Evolutionary conservation across 2,329 filamentous ascomycete species (phyloP).

Genomic region (Chalaropsis thielavioides): DNA sequence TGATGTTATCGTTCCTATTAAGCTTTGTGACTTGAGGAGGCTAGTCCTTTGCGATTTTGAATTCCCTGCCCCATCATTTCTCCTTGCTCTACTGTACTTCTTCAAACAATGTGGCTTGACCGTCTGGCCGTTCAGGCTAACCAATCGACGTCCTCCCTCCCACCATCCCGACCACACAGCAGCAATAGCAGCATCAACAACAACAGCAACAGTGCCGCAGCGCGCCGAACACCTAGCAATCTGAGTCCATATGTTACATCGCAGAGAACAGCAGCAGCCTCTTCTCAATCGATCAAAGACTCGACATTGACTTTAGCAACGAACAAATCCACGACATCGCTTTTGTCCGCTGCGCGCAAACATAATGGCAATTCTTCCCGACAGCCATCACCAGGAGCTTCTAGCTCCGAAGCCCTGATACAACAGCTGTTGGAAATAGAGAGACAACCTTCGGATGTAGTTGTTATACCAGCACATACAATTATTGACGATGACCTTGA

Average conservation of each 20-base stretch:
- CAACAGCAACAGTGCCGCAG: constrained; percentile 44
- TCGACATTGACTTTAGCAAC: constrained; percentile 65
- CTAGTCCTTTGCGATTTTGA: background rate
- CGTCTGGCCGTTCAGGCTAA: constrained; percentile 59
- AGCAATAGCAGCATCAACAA: constrained; percentile 3
- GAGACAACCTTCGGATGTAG: constrained; percentile 4
- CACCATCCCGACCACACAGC: constrained; percentile 15
- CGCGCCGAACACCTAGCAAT: constrained; percentile 46
- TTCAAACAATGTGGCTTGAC: constrained; percentile 71
- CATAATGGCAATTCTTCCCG: constrained; percentile 55
- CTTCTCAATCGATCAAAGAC: constrained; percentile 28
- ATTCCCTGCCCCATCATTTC: background rate
- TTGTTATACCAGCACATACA: constrained; percentile 39
- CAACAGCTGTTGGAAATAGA: constrained; percentile 10
- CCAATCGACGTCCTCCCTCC: constrained; percentile 37
- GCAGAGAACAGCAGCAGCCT: constrained; percentile 43
- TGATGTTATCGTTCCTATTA: background rate
- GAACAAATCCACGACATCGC: constrained; percentile 61
- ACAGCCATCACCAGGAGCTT: constrained; percentile 23
- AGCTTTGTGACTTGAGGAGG: background rate
- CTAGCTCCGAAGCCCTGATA: constrained; percentile 11
- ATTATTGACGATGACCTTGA: constrained; percentile 39
- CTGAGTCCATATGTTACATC: constrained; percentile 55
- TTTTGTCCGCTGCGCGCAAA: constrained; percentile 49
- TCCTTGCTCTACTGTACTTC: background rate